Evolutionary conservation across 2,329 filamentous ascomycete genomes (phyloP), one percentile per base, ranked within the genome.

Genomic region (Monosporascus cannonballus): DNA sequence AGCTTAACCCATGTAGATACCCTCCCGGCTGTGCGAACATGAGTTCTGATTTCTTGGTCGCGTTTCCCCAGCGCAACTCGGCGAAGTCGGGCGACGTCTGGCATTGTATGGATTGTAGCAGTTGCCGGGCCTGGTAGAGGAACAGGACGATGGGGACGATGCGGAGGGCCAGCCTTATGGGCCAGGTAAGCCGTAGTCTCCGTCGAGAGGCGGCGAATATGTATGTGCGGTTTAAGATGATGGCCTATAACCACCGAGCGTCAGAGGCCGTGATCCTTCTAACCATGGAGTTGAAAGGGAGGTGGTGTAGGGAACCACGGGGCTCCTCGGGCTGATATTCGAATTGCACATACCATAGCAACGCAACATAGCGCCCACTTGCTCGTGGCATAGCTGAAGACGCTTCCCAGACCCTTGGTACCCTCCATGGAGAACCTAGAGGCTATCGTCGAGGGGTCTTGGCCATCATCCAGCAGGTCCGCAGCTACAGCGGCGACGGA

Each of bases 351-450:
- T 79, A 66, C 64, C 77, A 93, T 89, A 38, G 86, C 83, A 61
- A 97, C 85, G 62, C 91, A 96, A 50, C 86, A 85, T 53, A 97
- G 74, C 1, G 93, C 92, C 94, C 94, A 97, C 69, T 88, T 88
- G 70, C 90, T 95, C 1, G 89, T 95, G 44, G 91, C 78, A 70
- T 97, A 99, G 62, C 85, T 88, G 70, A 97, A 92, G 54, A 97
- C 84, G 56, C 89, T 91, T 45, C 90, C 89, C 44, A 96, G 77
- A 44, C 88, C 90, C 65, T 86, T 83, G 2, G 78, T 74, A 24
- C 81, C 73, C 59, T 85, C 83, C 57, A 83, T 67, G 6, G 81
- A 78, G 56, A 85, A 75, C 34, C 74, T 73, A 6, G 77, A 75
- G 51, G 71, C 65, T 53, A 76, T 56, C 27, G 70, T 67, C 36